Evolutionary conservation across 2,329 filamentous ascomycete genomes (phyloP), one percentile per base, ranked within the genome.

Genomic region (Grosmannia penicillata): DNA sequence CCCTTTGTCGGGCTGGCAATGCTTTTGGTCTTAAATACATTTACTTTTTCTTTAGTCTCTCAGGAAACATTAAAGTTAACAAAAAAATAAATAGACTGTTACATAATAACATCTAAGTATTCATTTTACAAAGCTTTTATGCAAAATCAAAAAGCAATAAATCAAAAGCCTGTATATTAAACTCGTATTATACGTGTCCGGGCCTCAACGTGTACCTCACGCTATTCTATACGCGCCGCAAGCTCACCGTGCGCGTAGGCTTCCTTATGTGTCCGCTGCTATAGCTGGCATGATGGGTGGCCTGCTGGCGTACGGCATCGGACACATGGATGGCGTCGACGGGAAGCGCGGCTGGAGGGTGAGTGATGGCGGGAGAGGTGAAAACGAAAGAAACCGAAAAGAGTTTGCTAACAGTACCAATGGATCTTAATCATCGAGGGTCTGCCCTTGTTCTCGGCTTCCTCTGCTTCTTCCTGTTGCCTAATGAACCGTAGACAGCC

Each of bases 181-280:
- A n/a, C n/a, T n/a, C n/a, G n/a, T n/a, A n/a, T n/a, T n/a, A n/a
- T n/a, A n/a, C n/a, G 1, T 82, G 83, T 46, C 79, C 80, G 0
- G 78, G 79, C 0, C 57, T 81, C 46, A 75, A 71, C 6, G 58
- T 79, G 15, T 83, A 83, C 47, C 63, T 86, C 15, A 84, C 80
- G 0, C 70, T 84, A 46, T 85, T 83, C 62, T 86, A 86, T 58
- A 80, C 74, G 33, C 80, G 79, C 50, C 66, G 68, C 22, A 80
- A 86, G 55, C 67, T 85, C 2, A 80, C 78, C 5, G 57, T 84
- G 30, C 72, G 82, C 3, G 75, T 84, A 4, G 78, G 77, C 2
- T 84, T 82, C 47, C 65, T 86, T 84, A 85, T 51, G 75, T 80
- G 36, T 72, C 67, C 31, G 71, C 80, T 1, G 80, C 82, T 2